Base-by-base conservation (phyloP, 2,329 filamentous ascomycete species). In the Alternaria sp. region DNA sequence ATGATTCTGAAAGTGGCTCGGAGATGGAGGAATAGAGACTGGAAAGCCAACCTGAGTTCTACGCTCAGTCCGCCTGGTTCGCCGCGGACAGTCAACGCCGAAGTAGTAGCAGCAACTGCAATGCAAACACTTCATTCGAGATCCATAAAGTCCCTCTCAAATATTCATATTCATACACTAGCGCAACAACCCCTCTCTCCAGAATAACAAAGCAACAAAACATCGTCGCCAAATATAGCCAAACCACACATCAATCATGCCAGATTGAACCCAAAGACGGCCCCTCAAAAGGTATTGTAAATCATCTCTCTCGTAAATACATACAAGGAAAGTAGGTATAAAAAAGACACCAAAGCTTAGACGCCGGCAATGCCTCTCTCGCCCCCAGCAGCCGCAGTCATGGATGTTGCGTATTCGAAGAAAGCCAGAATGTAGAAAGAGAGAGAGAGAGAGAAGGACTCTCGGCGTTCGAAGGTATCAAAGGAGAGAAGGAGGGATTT, bases 11-110 rank as follows among this genome's bases (percentile, higher is more conserved):
- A 58, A 73, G 69, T 47, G 75, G 67, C n/a, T 69, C 69, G 4
- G 72, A 74, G 57, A 76, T 73, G 70, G 69, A 75, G 40, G 68
- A 72, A 54, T 74, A 70, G 46, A 10, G 1, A 19, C 17, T 30
- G 25, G 15, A 17, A 21, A 8, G 32, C 32, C 9, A 13, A 19
- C 8, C 21, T 28, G 23, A 54, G 11, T 19, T 47, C 10, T 15
- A n/a, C n/a, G 26, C 54, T 57, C 21, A 45, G 43, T 36, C 43
- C 26, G 4, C 36, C 17, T 10, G 19, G 25, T 47, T 21, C 8
- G 26, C 19, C 28, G 12, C 17, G 5, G 11, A 17, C 17, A 12
- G 17, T 57, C 17, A 30, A 17, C 13, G 17, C 5, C 43, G 25
- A 46, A 32, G 32, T 32, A 57, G 54, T 57, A 47, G 54, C 23